Base-by-base conservation (phyloP, 352 stramenopile genomes). In the Pythium grandisporangium region DNA sequence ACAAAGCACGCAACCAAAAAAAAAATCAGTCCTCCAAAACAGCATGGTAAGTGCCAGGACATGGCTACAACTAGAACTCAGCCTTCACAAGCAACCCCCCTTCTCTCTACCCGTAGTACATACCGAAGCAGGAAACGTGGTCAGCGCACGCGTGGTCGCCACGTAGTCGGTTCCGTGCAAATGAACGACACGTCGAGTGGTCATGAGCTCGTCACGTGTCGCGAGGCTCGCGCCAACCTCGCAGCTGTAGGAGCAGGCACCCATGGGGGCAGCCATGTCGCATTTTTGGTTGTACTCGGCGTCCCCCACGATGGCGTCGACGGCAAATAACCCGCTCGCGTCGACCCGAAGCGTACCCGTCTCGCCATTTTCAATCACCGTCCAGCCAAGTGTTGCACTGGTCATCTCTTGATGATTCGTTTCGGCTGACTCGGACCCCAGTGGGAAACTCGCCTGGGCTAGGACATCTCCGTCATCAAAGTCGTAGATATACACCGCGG, bases 271-370 rank as follows among this genome's bases (percentile, higher is more conserved):
- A 21, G 68, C 75, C 4, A 78, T 34, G 37, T 88, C 75, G 21
- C 75, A 86, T 26, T 66, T 59, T 14, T 84, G 49, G 37, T 88
- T 49, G 49, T 88, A 88, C 45, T 88, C 75, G 4, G 44, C 52
- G 14, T 78, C 60, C 13, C 67, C 72, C 25, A 85, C 48, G 8
- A 83, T 48, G 4, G 72, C 61, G 30, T 88, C 75, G 6, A 83
- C 56, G 0, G 64, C 64, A 38, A 81, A 86, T 4, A 79, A 30
- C 0, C 72, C 75, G 14, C 65, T 86, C 5, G 34, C 46, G 45
- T 83, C 72, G 2, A 78, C 45, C 11, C 75, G 70, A 1, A 83
- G 32, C 11, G 41, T 39, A n/a, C n/a, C n/a, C 12, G 52, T 54
- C n/a, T 26, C 37, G 5, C 72, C 68, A 36, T 88, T 88, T 6